These are phyloP conservation scores for Pochonia chlamydosporia DNA, from an alignment of 2,329 filamentous ascomycete species.

Conservation along the genomic window DNA sequence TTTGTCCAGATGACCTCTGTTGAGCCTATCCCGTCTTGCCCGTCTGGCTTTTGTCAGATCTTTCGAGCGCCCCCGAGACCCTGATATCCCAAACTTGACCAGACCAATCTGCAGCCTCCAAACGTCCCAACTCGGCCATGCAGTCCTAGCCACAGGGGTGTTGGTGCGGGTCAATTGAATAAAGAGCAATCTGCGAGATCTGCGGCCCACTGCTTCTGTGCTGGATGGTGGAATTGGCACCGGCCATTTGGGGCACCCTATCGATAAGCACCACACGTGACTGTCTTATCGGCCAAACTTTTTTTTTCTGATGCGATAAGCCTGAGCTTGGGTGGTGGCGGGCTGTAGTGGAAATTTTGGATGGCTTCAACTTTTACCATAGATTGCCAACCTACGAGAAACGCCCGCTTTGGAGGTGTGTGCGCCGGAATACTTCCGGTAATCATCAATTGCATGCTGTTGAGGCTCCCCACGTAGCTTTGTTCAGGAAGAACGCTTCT, in stretches of 20 bases:
- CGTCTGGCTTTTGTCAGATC: neutral
- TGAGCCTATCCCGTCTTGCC: neutral
- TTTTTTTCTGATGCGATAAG: conserved; percentile 22
- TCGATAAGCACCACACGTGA: conserved; percentile 21
- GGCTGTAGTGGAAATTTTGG: conserved; percentile 12
- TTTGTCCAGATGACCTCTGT: neutral
- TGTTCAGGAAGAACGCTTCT: neutral
- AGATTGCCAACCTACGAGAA: conserved; percentile 3
- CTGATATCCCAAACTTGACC: neutral
- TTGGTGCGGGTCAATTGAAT: neutral
- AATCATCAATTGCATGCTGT: neutral
- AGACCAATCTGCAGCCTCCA: neutral
- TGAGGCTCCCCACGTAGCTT: neutral
- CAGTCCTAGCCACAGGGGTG: neutral
- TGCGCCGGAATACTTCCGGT: neutral
- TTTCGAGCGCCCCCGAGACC: neutral
- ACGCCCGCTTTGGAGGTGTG: neutral
- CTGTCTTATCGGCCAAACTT: conserved; percentile 22
- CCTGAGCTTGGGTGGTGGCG: conserved; percentile 3
- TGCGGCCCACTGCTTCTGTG: neutral
- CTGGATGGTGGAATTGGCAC: too few relatives aligned
- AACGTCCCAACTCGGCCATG: neutral
- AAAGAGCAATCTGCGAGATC: neutral
- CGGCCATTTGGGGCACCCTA: conserved; percentile 11
- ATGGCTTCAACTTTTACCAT: conserved; percentile 22